phyloP scores from a whole-genome alignment of 2,329 filamentous ascomycete species.

The Epichloe coenophiala region DNA sequence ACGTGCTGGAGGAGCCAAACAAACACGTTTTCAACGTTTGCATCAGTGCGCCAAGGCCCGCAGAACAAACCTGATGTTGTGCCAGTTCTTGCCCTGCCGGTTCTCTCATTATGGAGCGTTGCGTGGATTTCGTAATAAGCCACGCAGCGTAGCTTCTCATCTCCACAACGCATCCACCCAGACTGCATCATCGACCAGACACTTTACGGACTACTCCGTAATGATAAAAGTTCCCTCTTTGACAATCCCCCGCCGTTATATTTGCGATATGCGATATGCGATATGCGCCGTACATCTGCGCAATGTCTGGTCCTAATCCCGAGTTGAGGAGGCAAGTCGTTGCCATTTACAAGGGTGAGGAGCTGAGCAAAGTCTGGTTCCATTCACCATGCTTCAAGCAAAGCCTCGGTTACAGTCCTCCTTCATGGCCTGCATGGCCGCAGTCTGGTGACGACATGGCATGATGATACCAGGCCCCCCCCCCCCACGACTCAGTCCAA shows the following conservation, averaged over 20 bases:
- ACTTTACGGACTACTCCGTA: not conserved
- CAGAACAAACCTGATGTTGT: no score
- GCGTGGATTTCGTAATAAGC: not conserved
- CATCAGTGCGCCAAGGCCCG: no score
- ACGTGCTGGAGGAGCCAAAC: no score
- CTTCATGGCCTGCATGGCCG: not conserved
- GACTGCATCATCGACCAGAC: not conserved
- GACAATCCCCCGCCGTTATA: not conserved
- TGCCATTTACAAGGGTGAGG: constrained; percentile 70
- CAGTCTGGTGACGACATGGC: not conserved
- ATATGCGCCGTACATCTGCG: not conserved
- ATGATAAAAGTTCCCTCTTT: not conserved
- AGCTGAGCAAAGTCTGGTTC: not conserved
- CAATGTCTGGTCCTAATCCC: constrained; percentile 27
- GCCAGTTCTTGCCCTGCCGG: not conserved
- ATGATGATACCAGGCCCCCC: not conserved
- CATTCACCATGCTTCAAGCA: not conserved
- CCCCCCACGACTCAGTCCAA: not conserved
- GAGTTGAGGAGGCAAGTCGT: constrained; percentile 67
- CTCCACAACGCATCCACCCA: not conserved
- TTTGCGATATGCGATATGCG: not conserved
- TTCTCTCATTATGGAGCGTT: not conserved
- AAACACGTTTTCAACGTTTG: no score
- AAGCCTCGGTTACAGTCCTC: not conserved
- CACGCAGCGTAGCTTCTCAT: not conserved